Evolutionary conservation across 257 asterid genomes (phyloP).

Genomic region (Solanum pinnatisectum): DNA sequence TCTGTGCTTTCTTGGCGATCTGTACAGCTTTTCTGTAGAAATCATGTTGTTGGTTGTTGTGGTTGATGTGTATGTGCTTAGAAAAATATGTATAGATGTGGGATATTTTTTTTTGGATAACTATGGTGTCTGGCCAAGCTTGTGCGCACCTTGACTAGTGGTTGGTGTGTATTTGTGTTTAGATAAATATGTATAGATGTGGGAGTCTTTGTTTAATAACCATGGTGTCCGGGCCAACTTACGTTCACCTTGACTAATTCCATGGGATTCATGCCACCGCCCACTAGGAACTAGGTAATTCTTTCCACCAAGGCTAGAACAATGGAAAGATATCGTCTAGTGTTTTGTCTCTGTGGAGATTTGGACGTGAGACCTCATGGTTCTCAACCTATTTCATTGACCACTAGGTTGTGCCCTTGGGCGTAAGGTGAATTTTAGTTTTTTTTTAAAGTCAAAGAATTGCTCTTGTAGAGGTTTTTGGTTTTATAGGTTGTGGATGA

Average conservation of each 20-base stretch:
- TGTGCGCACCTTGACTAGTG: background rate
- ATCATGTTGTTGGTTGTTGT: background rate
- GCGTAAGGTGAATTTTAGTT: background rate
- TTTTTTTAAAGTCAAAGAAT: background rate
- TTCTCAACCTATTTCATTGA: background rate
- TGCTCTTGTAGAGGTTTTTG: background rate
- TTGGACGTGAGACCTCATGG: background rate
- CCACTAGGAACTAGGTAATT: background rate
- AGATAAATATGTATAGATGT: background rate
- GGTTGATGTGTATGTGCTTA: background rate
- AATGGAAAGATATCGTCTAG: background rate
- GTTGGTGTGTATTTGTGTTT: background rate
- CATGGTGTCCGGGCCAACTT: background rate
- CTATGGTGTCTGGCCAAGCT: background rate
- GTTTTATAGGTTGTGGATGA: background rate
- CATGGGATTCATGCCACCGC: background rate
- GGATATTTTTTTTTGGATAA: background rate
- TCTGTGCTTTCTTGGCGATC: background rate
- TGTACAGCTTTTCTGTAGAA: background rate
- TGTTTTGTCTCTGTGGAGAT: background rate
- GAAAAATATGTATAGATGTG: background rate
- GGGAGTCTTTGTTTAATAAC: background rate
- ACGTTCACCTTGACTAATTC: background rate
- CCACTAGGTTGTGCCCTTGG: background rate
- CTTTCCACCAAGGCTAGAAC: background rate